Base-by-base conservation (phyloP, 148 eudicot genomes). In the Spergularia marina region DNA sequence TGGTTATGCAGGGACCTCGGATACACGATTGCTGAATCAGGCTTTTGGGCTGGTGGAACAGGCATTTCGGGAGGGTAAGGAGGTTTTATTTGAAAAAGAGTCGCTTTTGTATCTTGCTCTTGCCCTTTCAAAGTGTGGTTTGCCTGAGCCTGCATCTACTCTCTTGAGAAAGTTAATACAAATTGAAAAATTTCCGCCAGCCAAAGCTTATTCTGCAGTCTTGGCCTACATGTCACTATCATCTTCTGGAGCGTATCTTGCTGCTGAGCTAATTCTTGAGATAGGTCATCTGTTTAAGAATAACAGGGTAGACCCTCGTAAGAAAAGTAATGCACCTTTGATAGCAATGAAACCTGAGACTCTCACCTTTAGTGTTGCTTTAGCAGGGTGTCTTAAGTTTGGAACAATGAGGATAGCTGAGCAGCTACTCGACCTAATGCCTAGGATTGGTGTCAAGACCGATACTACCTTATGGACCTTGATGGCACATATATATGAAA, bases 301-400 rank as follows among this genome's bases (percentile, higher is more conserved):
- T 77, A 93, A 93, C 64, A 85, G 97, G 79, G 88, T 94, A 65
- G 98, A 94, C 82, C 98, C 97, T 1, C 90, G 98, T n/a, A 94
- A 94, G 83, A 90, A 90, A 86, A 81, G 51, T 68, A 94, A 94
- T 73, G 88, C 83, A 21, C 87, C 87, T 75, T 74, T 94, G 82
- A 85, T 94, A 56, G 86, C 94, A 47, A 89, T 94, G 98, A 94
- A 94, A 87, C 98, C 97, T 57, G 85, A 85, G 62, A 80, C 91
- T 53, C 81, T 85, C 36, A 72, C 88, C 3, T 84, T 87, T 7
- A 88, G 81, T 77, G 78, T 90, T 72, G 92, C 90, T 70, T 71
- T 92, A 76, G 90, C 87, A 17, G 96, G 94, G 55, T 94, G 97
- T 68, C 89, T 94, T 77, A 77, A 88, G 82, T 90, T 76, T 85